phyloP scores from a whole-genome alignment of 1,284 basidiomycete genomes.

The Termitomyces sp. region DNA sequence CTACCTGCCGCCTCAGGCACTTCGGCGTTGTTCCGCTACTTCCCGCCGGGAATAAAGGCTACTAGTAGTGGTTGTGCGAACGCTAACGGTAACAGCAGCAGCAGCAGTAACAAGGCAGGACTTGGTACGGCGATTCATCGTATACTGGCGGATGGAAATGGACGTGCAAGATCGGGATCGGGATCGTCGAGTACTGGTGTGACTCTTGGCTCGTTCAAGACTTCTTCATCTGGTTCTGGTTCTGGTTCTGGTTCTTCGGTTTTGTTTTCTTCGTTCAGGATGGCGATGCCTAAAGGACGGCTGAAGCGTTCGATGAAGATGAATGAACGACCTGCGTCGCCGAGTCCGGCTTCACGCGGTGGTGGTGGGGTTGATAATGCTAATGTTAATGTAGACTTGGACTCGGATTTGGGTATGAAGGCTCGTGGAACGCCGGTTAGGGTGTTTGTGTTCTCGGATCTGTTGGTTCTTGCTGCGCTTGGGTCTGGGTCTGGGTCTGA shows the following conservation, averaged over 20 bases:
- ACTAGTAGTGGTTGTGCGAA: neutral
- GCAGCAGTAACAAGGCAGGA: slow-evolving; percentile 21
- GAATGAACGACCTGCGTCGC: slow-evolving; percentile 7
- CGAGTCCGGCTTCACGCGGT: slow-evolving; percentile 10
- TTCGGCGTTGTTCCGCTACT: slow-evolving; percentile 8
- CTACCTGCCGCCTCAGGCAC: neutral
- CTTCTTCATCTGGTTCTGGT: slow-evolving; percentile 10
- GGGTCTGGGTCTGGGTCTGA: slow-evolving; percentile 19
- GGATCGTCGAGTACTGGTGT: slow-evolving; percentile 25
- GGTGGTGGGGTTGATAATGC: neutral
- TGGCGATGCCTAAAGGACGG: slow-evolving; percentile 7
- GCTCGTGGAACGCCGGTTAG: slow-evolving; percentile 29
- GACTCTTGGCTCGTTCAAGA: slow-evolving; percentile 21
- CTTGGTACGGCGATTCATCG: slow-evolving; percentile 38
- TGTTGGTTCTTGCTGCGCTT: slow-evolving; percentile 49
- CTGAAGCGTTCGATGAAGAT: slow-evolving; percentile 7
- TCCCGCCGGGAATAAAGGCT: slow-evolving; percentile 10
- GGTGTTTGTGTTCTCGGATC: slow-evolving; percentile 66
- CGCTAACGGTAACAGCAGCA: neutral
- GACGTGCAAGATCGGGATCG: slow-evolving; percentile 43
- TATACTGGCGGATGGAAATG: slow-evolving; percentile 17
- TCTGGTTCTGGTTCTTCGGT: slow-evolving; percentile 11
- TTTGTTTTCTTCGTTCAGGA: slow-evolving; percentile 16
- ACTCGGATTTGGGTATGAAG: neutral
- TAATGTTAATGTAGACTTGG: neutral